Conservation (phyloP, 345 rosid species). For the Citrus inodora region DNA sequence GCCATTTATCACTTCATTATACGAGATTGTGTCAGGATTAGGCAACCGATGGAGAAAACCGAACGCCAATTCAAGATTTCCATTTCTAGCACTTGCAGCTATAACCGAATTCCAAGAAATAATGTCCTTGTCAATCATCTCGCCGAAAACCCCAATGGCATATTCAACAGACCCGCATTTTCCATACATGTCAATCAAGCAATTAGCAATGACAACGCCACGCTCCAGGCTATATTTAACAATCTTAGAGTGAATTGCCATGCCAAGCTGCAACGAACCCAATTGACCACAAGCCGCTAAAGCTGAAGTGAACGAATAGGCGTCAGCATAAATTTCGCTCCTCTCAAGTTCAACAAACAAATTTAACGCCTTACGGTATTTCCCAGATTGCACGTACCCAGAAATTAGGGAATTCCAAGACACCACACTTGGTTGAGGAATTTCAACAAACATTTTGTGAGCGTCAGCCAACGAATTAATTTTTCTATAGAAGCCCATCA, state of each 20-base stretch:
- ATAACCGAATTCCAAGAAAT: conserved; percentile 82
- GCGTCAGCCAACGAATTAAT: conserved; percentile 36
- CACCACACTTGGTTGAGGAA: conserved; percentile 59
- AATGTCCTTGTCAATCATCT: conserved; percentile 49
- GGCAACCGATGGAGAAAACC: conserved; percentile 52
- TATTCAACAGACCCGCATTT: conserved; percentile 59
- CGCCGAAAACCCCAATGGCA: conserved; percentile 46
- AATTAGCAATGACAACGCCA: conserved; percentile 51
- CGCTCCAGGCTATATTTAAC: conserved; percentile 48
- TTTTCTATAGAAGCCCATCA: conserved; percentile 43
- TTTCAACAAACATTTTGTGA: conserved; percentile 66
- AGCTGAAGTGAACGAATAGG: conserved; percentile 61
- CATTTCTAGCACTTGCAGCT: conserved; percentile 70
- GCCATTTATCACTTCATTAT: conserved; percentile 66
- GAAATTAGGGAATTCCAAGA: conserved; percentile 80
- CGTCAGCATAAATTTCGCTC: conserved; percentile 42
- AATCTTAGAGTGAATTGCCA: conserved; percentile 55
- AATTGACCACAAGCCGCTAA: conserved; percentile 61
- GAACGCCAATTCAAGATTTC: conserved; percentile 46
- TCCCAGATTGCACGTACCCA: conserved; percentile 50
- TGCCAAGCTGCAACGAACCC: conserved; percentile 33
- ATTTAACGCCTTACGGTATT: conserved; percentile 39
- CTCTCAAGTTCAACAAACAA: conserved; percentile 54
- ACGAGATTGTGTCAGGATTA: conserved; percentile 63
- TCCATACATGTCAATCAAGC: conserved; percentile 85